These are phyloP conservation scores for Microbotryum silenes-acaulis DNA, from an alignment of 1,284 basidiomycete genomes.

Conservation along the genomic window DNA sequence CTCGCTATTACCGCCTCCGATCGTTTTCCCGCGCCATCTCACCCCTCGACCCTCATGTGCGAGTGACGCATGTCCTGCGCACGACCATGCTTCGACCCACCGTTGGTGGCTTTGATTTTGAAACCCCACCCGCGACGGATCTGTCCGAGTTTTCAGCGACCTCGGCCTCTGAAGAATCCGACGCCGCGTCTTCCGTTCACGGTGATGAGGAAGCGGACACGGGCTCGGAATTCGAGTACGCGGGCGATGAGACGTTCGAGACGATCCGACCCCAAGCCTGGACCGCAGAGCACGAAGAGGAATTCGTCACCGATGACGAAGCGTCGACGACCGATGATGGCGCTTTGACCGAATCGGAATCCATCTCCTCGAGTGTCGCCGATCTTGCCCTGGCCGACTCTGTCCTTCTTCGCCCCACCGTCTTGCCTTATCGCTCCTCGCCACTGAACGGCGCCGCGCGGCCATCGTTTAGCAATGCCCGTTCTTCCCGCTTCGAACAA, in stretches of 20 bases:
- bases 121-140: constrained; percentile 25
- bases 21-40: constrained; percentile 25
- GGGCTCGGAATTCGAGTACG: background rate
- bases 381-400: too few species aligned
- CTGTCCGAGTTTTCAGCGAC: constrained; percentile 10
- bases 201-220: background rate
- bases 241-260: background rate
- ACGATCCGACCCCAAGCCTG: background rate
- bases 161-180: constrained; percentile 5
- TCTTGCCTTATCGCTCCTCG: too few species aligned
- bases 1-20: constrained; percentile 23
- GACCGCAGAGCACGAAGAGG: background rate
- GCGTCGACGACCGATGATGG: background rate
- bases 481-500: too few species aligned
- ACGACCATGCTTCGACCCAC: constrained; percentile 14
- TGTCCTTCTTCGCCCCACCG: too few species aligned
- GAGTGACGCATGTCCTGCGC: constrained; percentile 22
- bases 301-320: background rate
- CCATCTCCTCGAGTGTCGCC: too few species aligned
- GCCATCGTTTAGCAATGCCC: too few species aligned
- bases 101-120: background rate
- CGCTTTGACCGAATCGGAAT: too few species aligned
- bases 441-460: too few species aligned
- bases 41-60: constrained; percentile 20
- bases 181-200: background rate